Base-by-base conservation (phyloP, 345 rosid genomes). In the Anastatica hierochuntica region DNA sequence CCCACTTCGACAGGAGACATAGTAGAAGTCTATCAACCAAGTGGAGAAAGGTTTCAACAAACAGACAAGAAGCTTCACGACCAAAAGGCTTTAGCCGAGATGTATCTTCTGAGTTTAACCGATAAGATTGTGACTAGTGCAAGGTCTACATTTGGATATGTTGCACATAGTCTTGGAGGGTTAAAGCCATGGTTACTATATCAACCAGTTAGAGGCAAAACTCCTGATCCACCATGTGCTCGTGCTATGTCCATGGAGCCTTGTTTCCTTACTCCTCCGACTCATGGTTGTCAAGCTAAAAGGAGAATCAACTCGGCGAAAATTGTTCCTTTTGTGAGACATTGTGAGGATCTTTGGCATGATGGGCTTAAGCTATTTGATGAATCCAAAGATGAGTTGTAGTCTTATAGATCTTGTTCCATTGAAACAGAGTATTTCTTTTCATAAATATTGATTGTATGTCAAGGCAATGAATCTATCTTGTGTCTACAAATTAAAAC, bases 61-160 rank as follows among this genome's bases (percentile, higher is more conserved):
- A 67, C 74, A 16, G 59, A 19, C 3, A 76, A 73, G 56, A 63
- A 69, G 27, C 27, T 41, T 12, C 81, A 78, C 68, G 72, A 78
- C 68, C 60, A 62, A 62, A 78, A 80, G 71, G 87, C 87, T 1
- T 72, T 62, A 62, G 76, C 81, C 0, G 83, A 80, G 46, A 78
- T 80, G 71, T 74, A 78, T 61, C 77, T 81, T 21, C 70, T 81
- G 2, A 72, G 83, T 50, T 17, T 72, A 67, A 69, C 63, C 26
- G 87, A 78, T 45, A 58, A 29, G 16, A 49, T 78, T 50, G 53
- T 81, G 27, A 78, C 83, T 8, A 81, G 87, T 49, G 60, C 76
- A 0, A 67, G 69, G 68, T 81, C 87, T 10, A 78, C 87, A 14
- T 81, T 78, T 46, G 87, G 87, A 23, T 78, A 76, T 36, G 81